These are phyloP conservation scores for Pezicula rhizophila DNA, from an alignment of 2,329 filamentous ascomycete genomes.

Conservation along the genomic window DNA sequence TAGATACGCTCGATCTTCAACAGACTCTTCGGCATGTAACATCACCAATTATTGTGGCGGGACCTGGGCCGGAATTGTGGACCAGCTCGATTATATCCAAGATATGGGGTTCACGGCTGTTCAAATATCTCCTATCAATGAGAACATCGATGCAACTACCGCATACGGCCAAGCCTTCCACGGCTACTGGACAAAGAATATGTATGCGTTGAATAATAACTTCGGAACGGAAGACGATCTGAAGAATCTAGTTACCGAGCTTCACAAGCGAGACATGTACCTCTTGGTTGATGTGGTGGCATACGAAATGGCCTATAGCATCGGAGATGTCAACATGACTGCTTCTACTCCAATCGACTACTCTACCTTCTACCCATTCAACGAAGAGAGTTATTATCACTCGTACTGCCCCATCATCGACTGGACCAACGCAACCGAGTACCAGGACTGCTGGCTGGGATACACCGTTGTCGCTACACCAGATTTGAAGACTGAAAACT, in stretches of 20 bases:
- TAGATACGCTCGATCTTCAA: slow-evolving; percentile 29
- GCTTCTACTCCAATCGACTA: slow-evolving; percentile 1
- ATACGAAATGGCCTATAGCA: slow-evolving; percentile 33
- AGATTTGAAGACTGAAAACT: slow-evolving; percentile 36
- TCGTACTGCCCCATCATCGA: slow-evolving; percentile 17
- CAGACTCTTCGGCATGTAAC: slow-evolving; percentile 22
- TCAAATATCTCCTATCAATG: too few relatives aligned
- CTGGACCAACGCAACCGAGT: slow-evolving; percentile 26
- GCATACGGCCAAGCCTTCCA: slow-evolving; percentile 32
- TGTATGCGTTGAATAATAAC: slow-evolving; percentile 38
- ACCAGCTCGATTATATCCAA: slow-evolving; percentile 43
- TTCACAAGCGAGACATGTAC: slow-evolving; percentile 38
- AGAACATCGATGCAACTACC: slow-evolving; percentile 29
- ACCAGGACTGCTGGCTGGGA: slow-evolving; percentile 38
- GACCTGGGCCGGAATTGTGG: slow-evolving; percentile 41
- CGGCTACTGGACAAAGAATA: slow-evolving; percentile 41
- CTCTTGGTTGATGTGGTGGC: slow-evolving; percentile 43
- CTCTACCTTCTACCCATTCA: slow-evolving; percentile 2
- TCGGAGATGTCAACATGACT: not conserved
- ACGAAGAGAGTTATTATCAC: slow-evolving; percentile 17
- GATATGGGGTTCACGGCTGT: slow-evolving; percentile 22
- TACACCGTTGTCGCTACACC: slow-evolving; percentile 34
- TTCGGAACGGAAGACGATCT: slow-evolving; percentile 40
- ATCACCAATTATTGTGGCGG: slow-evolving; percentile 37
- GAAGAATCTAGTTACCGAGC: slow-evolving; percentile 33